Evolutionary conservation across 805 yeast genomes (phyloP), one percentile per base, ranked within the genome.

Genomic region (Teunomyces aglyptinius): DNA sequence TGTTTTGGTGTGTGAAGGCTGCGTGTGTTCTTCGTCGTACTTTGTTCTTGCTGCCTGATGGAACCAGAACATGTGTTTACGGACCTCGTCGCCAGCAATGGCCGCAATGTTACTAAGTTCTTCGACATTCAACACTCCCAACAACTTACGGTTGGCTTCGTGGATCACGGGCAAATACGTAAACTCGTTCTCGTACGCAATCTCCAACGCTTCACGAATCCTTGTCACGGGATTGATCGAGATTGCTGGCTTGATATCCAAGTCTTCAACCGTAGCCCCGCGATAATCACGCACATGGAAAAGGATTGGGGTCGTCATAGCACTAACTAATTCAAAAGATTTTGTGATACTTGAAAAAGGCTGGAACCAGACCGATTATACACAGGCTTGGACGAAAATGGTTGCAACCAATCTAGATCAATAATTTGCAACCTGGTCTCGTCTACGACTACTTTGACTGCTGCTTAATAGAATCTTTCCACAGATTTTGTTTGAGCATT

Each of bases 231-330:
- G 82, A 41, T 70, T 69, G 26, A 81, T 75, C 8, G 82, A 71
- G 27, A 78, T 62, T 18, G 84, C 84, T 1, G 85, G 85, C 35
- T 76, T 75, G 41, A 79, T 71, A 57, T 80, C 82, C 49, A 81
- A 70, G 53, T 81, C 85, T 57, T 81, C 85, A 5, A 81, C 73
- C 2, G 82, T 77, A 10, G 85, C 83, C 0, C 77, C 77, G 12
- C 76, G 60, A 52, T 72, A 72, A 57, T 72, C 76, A 38, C 66
- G 54, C 19, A 54, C 54, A 42, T 61, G 67, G 53, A 69, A 68
- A 27, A 51, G 44, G 8, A 38, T 28, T 8, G 53, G 53, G 5
- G 16, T 22, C 31, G 36, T 34, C 19, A 28, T 20, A 8, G 26
- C 26, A 24, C 26, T 24, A 8, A 24, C 26, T 24, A 24, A 24